Evolutionary conservation across 768 basidiomycete species (phyloP).

Genomic region (Termitomyces sp.): DNA sequence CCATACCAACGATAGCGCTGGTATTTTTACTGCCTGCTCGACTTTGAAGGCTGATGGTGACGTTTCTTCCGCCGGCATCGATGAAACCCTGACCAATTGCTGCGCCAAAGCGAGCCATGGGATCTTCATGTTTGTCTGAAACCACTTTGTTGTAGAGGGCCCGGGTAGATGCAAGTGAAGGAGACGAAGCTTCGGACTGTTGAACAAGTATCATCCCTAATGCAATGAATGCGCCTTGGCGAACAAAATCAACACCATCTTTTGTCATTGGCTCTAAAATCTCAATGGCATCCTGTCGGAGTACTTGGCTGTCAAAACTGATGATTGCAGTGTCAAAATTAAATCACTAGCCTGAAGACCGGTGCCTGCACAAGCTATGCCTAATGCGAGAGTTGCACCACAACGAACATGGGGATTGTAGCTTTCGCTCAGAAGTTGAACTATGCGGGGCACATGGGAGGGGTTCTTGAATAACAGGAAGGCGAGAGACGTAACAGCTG

Average conservation of each 20-base stretch:
- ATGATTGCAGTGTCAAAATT: background rate
- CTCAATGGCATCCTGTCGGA: conserved; percentile 81
- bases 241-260: conserved; percentile 96
- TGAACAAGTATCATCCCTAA: conserved; percentile 97
- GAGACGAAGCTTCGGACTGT: conserved; percentile 87
- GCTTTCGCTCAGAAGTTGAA: conserved; percentile 94
- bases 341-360: conserved; percentile 69
- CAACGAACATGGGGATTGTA: conserved; percentile 99
- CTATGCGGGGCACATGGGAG: conserved; percentile 91
- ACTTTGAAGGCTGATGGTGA: conserved; percentile 90
- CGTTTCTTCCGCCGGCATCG: conserved; percentile 96
- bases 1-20: conserved; percentile 95
- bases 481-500: conserved; percentile 92
- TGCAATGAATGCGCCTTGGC: conserved; percentile 94
- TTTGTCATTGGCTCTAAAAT: conserved; percentile 98
- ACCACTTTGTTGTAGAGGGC: conserved; percentile 87
- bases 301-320: background rate
- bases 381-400: conserved; percentile 92
- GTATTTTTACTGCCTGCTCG: conserved; percentile 91
- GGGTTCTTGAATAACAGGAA: conserved; percentile 98
- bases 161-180: conserved; percentile 75
- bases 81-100: conserved; percentile 95
- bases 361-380: conserved; percentile 96
- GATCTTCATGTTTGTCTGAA: conserved; percentile 96
- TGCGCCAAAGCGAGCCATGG: conserved; percentile 97